phyloP scores from a whole-genome alignment of 106 monocot genomes.

The Ottelia alismoides region DNA sequence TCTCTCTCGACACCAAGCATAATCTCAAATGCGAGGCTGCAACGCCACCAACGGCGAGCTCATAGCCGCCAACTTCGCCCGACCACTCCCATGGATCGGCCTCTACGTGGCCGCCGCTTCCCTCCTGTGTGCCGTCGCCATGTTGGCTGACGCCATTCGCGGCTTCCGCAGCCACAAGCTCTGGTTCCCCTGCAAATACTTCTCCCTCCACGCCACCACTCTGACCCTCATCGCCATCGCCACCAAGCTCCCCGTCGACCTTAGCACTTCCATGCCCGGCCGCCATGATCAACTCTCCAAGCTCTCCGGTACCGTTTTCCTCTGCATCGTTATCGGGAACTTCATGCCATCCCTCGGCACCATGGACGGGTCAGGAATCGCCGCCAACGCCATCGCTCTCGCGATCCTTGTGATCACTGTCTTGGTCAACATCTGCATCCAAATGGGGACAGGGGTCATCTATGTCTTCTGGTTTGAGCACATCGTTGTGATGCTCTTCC shows the following conservation, averaged over 20 bases:
- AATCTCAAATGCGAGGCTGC: conserved; percentile 7
- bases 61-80: not conserved
- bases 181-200: conserved; percentile 10
- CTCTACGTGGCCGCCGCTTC: conserved; percentile 11
- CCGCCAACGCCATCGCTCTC: conserved; percentile 1
- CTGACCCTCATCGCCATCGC: conserved; percentile 8
- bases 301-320: conserved; percentile 11
- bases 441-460: conserved; percentile 9
- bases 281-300: conserved; percentile 7
- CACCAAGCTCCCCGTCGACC: conserved; percentile 8
- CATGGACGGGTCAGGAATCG: not conserved
- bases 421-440: conserved; percentile 7
- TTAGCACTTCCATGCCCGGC: conserved; percentile 10
- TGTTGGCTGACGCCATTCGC: conserved; percentile 2
- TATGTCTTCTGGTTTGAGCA: conserved; percentile 4
- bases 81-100: conserved; percentile 6
- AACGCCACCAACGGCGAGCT: not conserved
- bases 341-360: conserved; percentile 10
- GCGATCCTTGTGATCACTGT: conserved; percentile 10
- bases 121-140: not conserved
- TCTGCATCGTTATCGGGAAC: conserved; percentile 4
- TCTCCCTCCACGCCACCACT: conserved; percentile 13
- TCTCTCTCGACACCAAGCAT: too few relatives aligned
- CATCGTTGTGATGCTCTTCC: not conserved
- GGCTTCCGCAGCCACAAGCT: conserved; percentile 5